phyloP scores from a whole-genome alignment of 2,329 filamentous ascomycete species.

The Incumbomyces delicatus region DNA sequence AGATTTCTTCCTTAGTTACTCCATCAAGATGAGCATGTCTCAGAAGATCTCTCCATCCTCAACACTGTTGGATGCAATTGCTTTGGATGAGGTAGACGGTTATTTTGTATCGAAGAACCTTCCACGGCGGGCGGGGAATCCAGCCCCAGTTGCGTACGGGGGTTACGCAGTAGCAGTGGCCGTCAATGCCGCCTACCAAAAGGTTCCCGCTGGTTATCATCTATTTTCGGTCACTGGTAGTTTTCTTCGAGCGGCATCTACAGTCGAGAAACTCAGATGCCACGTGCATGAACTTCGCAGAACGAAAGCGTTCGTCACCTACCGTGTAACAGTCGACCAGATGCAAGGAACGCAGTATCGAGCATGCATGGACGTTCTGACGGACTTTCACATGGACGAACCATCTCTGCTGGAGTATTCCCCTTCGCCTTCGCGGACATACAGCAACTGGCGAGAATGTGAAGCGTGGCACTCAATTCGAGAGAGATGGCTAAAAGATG shows the following conservation, averaged over 20 bases:
- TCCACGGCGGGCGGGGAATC: conserved; percentile 27
- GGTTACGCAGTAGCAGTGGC: conserved; percentile 36
- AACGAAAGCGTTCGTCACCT: conserved; percentile 41
- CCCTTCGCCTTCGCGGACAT: conserved; percentile 23
- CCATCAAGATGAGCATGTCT: too few species aligned
- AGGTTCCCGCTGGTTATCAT: conserved; percentile 27
- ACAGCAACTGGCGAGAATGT: conserved; percentile 4
- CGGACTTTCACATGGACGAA: conserved; percentile 40
- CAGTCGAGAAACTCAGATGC: conserved; percentile 30
- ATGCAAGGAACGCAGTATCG: conserved; percentile 29
- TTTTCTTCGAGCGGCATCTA: conserved; percentile 39
- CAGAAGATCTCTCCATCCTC: too few species aligned
- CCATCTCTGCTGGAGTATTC: conserved; percentile 31
- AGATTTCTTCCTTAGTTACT: too few species aligned
- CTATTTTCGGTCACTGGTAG: conserved; percentile 40
- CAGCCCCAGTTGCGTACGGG: conserved; percentile 34
- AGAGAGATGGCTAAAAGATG: conserved; percentile 16
- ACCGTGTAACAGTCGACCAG: conserved; percentile 38
- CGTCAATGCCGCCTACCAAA: conserved; percentile 32
- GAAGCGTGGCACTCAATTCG: conserved; percentile 21
- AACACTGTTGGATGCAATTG: too few species aligned
- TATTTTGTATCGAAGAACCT: not conserved
- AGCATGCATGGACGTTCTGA: conserved; percentile 34
- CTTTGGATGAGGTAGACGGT: too few species aligned
- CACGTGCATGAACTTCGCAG: conserved; percentile 31